phyloP scores from a whole-genome alignment of 2,329 filamentous ascomycete species.

The Trichoderma sp. region DNA sequence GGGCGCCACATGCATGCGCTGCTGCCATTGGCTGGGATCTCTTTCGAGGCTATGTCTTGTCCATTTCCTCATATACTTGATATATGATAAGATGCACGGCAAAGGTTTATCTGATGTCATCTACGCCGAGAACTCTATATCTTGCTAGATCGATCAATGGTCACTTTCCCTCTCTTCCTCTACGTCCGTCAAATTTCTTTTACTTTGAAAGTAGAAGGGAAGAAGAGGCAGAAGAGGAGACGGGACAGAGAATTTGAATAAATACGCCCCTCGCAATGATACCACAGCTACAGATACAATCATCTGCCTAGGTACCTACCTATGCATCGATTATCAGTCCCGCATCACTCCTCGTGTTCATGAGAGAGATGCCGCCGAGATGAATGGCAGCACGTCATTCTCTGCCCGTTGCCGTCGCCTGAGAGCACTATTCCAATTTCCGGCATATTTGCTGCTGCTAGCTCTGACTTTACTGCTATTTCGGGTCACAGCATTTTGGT shows the following conservation, averaged over 20 bases:
- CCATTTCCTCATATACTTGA: background rate
- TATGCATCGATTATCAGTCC: background rate
- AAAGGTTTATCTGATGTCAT: background rate
- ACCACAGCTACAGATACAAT: background rate
- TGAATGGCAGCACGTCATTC: background rate
- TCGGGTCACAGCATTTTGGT: constrained; percentile 2
- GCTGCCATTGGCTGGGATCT: background rate
- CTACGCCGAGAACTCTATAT: background rate
- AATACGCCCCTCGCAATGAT: background rate
- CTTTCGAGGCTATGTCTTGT: background rate
- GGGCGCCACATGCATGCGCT: background rate
- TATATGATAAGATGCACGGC: background rate
- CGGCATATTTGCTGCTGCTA: background rate
- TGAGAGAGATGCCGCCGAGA: background rate
- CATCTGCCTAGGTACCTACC: background rate
- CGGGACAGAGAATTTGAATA: background rate
- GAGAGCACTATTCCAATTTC: background rate
- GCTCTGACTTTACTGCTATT: background rate
- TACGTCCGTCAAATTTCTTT: background rate
- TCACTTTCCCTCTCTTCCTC: background rate
- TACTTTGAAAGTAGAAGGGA: background rate
- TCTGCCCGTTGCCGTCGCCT: background rate
- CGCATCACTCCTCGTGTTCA: background rate
- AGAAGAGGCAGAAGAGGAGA: background rate
- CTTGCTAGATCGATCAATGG: background rate